Evolutionary conservation across 495 filamentous ascomycete genomes (phyloP), one percentile per base, ranked within the genome.

Genomic region (Aspergillus panamensis): DNA sequence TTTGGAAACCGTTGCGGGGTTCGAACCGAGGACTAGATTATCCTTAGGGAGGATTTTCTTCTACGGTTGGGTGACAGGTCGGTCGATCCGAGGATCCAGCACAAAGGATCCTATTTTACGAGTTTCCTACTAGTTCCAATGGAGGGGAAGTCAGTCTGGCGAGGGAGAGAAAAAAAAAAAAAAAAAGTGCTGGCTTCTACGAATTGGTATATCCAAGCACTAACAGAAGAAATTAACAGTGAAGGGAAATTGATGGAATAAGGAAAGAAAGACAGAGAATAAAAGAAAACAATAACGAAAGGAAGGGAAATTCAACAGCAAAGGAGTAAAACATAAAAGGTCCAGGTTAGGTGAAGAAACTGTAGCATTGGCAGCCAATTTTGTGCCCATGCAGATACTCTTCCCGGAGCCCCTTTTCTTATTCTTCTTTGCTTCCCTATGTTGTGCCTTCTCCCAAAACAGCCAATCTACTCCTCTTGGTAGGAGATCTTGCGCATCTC

Each of bases 401-500:
- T 25, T 25, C 25, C 5, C 2, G 25, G 2, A 25, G 25, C 25
- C 5, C 25, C 25, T 40, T 30, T 8, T 57, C 39, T 10, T 21
- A n/a, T 5, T 42, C 30, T 16, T 14, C 8, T 31, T 49, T 21
- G 12, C 19, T n/a, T 6, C 12, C 40, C 19, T 0, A 49, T 1
- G 16, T 31, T 49, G 25, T 14, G 12, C 20, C 17, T 30, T 25
- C 29, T 19, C 6, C 39, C 48, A 47, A 37, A 39, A 44, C 25
- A 16, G 21, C 29, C 35, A 39, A 39, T 42, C 64, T 70, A 80
- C 1, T 96, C 89, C 67, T 96, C 91, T 62, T 90, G 91, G 77
- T 98, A 98, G 1, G 90, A 94, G 45, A 97, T 90, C 85, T 97
- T 98, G 73, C 94, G 85, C 95, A 98, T 97, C 79, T 98, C 94